Evolutionary conservation across 441 rosid species (phyloP).

Genomic region (Pelargonium citronellum): DNA sequence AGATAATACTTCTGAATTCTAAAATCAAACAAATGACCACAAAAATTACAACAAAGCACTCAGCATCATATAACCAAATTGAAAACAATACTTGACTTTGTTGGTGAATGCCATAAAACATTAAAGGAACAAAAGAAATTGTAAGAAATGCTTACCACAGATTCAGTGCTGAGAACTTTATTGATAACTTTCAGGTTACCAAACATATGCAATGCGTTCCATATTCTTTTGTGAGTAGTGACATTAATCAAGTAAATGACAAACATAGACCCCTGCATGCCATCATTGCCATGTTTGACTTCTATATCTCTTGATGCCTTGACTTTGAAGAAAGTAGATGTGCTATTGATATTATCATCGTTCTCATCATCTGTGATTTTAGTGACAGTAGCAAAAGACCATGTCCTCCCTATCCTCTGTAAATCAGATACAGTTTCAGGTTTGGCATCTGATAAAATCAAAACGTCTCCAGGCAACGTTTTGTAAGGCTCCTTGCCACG

Average conservation of each 20-base stretch:
- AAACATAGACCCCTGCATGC: conserved; percentile 21
- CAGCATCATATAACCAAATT: neutral
- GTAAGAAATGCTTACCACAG: conserved; percentile 27
- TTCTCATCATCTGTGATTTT: conserved; percentile 19
- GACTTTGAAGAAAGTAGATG: conserved; percentile 25
- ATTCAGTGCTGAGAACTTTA: conserved; percentile 29
- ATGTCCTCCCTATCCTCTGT: conserved; percentile 33
- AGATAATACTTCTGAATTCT: neutral
- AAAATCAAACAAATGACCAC: neutral
- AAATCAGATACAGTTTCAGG: conserved; percentile 37
- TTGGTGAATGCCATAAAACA: neutral
- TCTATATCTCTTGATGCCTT: conserved; percentile 17
- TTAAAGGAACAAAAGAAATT: neutral
- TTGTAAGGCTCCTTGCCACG: conserved; percentile 39
- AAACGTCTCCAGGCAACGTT: conserved; percentile 45
- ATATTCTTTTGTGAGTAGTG: conserved; percentile 44
- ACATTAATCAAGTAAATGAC: conserved; percentile 37
- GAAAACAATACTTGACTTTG: neutral
- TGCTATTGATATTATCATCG: conserved; percentile 11
- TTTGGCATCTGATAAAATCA: conserved; percentile 36
- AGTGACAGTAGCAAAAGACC: conserved; percentile 34
- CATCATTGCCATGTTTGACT: neutral
- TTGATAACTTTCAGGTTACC: conserved; percentile 28
- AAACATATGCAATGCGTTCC: conserved; percentile 41
- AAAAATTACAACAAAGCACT: neutral